Percentiles rank a stretch among this genome's conserved stretches.
These are phyloP conservation scores for Mycena sanguinolenta DNA, from an alignment of 768 basidiomycete species.

Conservation along the genomic window DNA sequence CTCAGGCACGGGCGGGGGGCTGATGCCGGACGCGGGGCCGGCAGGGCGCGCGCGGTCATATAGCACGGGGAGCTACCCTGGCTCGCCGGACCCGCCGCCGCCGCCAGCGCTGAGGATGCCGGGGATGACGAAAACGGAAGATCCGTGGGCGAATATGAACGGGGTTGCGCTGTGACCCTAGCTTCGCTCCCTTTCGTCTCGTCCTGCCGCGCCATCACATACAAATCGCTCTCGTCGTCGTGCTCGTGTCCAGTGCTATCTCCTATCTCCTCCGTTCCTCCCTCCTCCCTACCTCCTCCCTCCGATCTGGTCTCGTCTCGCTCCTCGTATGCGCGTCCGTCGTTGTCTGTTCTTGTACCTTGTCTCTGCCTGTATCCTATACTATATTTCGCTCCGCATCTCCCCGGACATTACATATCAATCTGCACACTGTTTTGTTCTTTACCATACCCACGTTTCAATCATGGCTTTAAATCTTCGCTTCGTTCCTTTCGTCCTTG, in stretches of 20 bases:
- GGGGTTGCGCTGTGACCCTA: conserved; percentile 25
- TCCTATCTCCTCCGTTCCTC: neutral
- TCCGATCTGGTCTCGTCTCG: neutral
- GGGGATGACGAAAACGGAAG: conserved; percentile 29
- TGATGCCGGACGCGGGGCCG: conserved; percentile 16
- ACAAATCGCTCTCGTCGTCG: too few species aligned
- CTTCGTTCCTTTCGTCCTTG: too few species aligned
- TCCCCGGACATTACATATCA: neutral
- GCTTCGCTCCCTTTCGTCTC: neutral
- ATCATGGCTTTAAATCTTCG: too few species aligned
- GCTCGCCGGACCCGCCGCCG: conserved; percentile 17
- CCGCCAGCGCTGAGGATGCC: conserved; percentile 4
- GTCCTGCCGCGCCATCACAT: neutral
- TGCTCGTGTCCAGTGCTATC: neutral
- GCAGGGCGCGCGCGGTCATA: conserved; percentile 21
- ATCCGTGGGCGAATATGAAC: conserved; percentile 38
- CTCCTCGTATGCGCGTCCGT: too few species aligned
- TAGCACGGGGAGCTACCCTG: conserved; percentile 31
- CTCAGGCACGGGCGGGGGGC: conserved; percentile 18
- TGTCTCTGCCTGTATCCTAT: conserved; percentile 1
- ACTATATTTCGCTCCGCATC: neutral
- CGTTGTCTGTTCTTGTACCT: too few species aligned
- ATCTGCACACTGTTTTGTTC: neutral
- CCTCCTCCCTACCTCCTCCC: neutral
- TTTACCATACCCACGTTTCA: neutral